These are phyloP conservation scores for Fusarium poae DNA, from an alignment of 2,329 filamentous ascomycete species.

Conservation along the genomic window DNA sequence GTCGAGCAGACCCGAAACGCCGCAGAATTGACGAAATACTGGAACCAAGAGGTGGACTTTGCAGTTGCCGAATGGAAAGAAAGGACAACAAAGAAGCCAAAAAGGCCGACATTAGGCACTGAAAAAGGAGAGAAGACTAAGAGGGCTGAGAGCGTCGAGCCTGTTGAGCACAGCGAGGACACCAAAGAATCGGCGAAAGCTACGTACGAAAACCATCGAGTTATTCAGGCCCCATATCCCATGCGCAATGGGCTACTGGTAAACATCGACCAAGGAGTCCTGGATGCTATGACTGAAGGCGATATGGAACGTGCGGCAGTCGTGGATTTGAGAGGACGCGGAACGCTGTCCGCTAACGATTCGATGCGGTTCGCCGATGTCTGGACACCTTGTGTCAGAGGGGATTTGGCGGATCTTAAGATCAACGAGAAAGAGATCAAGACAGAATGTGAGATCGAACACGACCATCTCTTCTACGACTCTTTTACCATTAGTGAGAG, in stretches of 20 bases:
- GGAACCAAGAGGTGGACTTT: constrained; percentile 62
- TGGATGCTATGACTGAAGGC: constrained; percentile 62
- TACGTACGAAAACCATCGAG: constrained; percentile 33
- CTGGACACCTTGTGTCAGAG: constrained; percentile 57
- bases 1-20: constrained; percentile 69
- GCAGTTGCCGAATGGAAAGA: constrained; percentile 60
- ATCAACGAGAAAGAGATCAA: constrained; percentile 24
- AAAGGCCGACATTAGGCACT: constrained; percentile 40
- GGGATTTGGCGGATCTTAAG: constrained; percentile 27
- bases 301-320: constrained; percentile 60
- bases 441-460: constrained; percentile 57
- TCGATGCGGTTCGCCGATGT: constrained; percentile 58
- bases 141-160: constrained; percentile 23
- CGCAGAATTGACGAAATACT: constrained; percentile 62
- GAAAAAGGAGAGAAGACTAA: constrained; percentile 26
- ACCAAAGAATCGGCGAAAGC: constrained; percentile 12
- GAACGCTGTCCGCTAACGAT: constrained; percentile 52
- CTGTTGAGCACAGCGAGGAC: constrained; percentile 19
- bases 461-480: constrained; percentile 66
- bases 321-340: constrained; percentile 60
- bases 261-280: constrained; percentile 57
- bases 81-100: constrained; percentile 59
- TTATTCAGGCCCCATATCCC: constrained; percentile 53
- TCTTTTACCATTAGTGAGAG: constrained; percentile 60
- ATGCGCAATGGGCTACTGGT: constrained; percentile 60